Evolutionary conservation across 1,284 basidiomycete genomes (phyloP).

Genomic region (Puccinia polysora): DNA sequence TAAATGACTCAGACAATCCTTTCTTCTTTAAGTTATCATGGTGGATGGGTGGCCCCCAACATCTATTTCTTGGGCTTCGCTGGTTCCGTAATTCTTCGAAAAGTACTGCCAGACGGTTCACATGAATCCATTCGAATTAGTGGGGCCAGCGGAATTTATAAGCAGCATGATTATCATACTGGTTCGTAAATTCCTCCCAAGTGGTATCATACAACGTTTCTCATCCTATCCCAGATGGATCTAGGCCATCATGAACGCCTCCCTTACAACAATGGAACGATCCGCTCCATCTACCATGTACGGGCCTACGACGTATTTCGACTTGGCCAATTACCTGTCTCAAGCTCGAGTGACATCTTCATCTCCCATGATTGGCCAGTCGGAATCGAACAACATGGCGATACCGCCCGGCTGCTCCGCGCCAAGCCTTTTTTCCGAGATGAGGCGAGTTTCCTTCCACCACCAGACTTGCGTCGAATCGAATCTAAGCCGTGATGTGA

Average conservation of each 20-base stretch:
- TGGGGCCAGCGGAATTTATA: slow-evolving; percentile 90
- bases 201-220: slow-evolving; percentile 5
- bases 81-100: slow-evolving; percentile 73
- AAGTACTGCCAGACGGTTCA: slow-evolving; percentile 20
- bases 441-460: slow-evolving; percentile 57
- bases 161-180: slow-evolving; percentile 68
- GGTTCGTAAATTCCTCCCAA: slow-evolving; percentile 57
- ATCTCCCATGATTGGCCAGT: slow-evolving; percentile 97
- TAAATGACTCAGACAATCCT: background rate
- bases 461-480: background rate
- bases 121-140: slow-evolving; percentile 71
- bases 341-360: slow-evolving; percentile 62
- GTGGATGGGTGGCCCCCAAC: slow-evolving; percentile 74
- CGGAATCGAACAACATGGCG: slow-evolving; percentile 75
- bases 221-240: background rate
- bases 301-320: slow-evolving; percentile 70
- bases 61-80: slow-evolving; percentile 94
- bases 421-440: slow-evolving; percentile 75
- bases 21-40: slow-evolving; percentile 47
- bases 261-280: slow-evolving; percentile 63
- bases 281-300: slow-evolving; percentile 86
- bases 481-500: background rate
- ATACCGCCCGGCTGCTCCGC: slow-evolving; percentile 64
- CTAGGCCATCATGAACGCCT: slow-evolving; percentile 68
- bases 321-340: slow-evolving; percentile 58